Evolutionary conservation across 148 eudicot species (phyloP).

Genomic region (Camellia lanceoleosa): DNA sequence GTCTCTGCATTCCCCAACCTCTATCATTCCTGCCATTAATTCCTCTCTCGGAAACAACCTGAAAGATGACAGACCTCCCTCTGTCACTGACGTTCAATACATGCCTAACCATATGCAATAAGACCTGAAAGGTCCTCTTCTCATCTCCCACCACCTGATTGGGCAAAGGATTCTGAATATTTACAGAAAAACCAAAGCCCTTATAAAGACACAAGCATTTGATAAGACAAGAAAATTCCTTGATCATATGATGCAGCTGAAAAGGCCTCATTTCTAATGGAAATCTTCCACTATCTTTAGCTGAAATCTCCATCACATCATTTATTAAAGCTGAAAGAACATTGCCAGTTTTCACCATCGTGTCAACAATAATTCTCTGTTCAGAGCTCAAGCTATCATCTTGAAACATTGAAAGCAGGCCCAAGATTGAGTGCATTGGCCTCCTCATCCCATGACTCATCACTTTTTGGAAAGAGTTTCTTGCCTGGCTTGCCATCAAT

Average conservation of each 20-base stretch:
- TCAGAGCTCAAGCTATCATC: slow-evolving; percentile 47
- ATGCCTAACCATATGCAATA: slow-evolving; percentile 83
- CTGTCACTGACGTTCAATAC: slow-evolving; percentile 48
- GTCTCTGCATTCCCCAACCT: slow-evolving; percentile 62
- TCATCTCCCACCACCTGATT: slow-evolving; percentile 80
- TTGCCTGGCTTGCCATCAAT: slow-evolving; percentile 77
- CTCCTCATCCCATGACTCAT: slow-evolving; percentile 84
- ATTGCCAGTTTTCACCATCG: slow-evolving; percentile 64
- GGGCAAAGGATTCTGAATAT: slow-evolving; percentile 58
- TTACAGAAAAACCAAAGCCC: slow-evolving; percentile 48
- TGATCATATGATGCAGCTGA: slow-evolving; percentile 50
- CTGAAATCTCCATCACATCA: slow-evolving; percentile 77
- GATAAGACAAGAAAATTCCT: slow-evolving; percentile 70
- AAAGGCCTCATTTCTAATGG: slow-evolving; percentile 61
- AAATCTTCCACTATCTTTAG: slow-evolving; percentile 61
- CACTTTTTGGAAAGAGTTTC: slow-evolving; percentile 71
- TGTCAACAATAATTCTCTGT: slow-evolving; percentile 57
- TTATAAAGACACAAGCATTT: slow-evolving; percentile 62
- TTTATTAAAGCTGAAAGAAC: slow-evolving; percentile 64
- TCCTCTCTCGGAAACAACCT: slow-evolving; percentile 46
- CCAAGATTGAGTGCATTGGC: slow-evolving; percentile 84
- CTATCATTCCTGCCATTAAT: slow-evolving; percentile 56
- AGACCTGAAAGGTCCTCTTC: slow-evolving; percentile 75
- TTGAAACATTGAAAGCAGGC: slow-evolving; percentile 66
- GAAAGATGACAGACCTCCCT: slow-evolving; percentile 48